Evolutionary conservation across 2,329 filamentous ascomycete species (phyloP).

Genomic region (Phoma sp.): DNA sequence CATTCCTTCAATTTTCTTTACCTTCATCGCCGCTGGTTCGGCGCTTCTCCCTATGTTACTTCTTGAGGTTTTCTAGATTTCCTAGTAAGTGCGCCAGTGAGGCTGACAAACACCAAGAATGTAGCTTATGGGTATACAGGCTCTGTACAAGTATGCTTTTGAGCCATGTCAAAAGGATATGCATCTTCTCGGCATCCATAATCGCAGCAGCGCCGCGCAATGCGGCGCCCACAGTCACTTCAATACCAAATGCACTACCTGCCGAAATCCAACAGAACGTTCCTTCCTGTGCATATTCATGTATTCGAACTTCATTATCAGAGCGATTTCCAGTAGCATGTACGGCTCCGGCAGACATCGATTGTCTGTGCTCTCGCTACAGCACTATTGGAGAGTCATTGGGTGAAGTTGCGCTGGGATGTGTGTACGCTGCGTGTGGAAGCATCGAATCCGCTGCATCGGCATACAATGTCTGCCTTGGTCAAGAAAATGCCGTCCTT

Average conservation of each 20-base stretch:
- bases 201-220: conserved; percentile 41
- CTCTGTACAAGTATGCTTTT: conserved; percentile 49
- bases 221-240: conserved; percentile 31
- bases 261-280: conserved; percentile 36
- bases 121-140: conserved; percentile 39
- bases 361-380: conserved; percentile 49
- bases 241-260: conserved; percentile 33
- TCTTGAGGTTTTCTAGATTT: conserved; percentile 31
- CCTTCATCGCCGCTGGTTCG: conserved; percentile 44
- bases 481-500: conserved; percentile 42
- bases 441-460: conserved; percentile 32
- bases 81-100: conserved; percentile 35
- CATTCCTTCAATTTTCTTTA: conserved; percentile 45
- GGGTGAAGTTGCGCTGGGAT: conserved; percentile 47
- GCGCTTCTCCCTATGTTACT: conserved; percentile 44
- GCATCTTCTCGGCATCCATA: conserved; percentile 44
- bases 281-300: conserved; percentile 47
- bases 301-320: conserved; percentile 40
- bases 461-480: conserved; percentile 47
- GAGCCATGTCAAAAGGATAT: conserved; percentile 46
- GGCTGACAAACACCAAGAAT: conserved; percentile 21
- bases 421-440: conserved; percentile 44
- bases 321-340: conserved; percentile 45
- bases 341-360: conserved; percentile 37
- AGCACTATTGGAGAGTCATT: conserved; percentile 44